Evolutionary conservation across 306 rosid species (phyloP), one percentile per base, ranked within the genome.

Genomic region (Pachyrhizus erosus): DNA sequence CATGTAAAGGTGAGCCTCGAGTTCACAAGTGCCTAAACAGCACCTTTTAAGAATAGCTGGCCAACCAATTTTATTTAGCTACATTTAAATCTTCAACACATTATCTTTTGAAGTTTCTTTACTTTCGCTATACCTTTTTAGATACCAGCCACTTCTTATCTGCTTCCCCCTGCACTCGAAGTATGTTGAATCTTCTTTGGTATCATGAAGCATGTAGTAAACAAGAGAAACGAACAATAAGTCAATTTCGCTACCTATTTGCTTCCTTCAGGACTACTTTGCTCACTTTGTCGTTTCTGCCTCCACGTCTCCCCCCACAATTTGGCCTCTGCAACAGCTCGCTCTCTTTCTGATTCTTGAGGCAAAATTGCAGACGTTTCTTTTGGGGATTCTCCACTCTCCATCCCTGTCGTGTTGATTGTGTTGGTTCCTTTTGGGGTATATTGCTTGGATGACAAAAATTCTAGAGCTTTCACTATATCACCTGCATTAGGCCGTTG

Each of bases 271-370:
- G 84, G 64, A 69, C 62, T 66, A 49, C 10, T 74, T 76, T 80
- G 73, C 33, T 43, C 46, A 66, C 80, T 80, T 72, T 80, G 84
- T 58, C 73, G 27, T 77, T 52, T 86, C 76, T 80, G 86, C 84
- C 89, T 83, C 76, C 84, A 83, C 13, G 82, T 42, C 58, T 88
- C 87, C 26, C 87, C 89, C 89, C 89, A 88, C 9, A 61, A 76
- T 69, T 67, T 88, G 52, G 91, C 89, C 75, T 86, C 91, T 34
- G 89, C 87, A 54, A 88, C 85, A 83, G 89, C 89, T 84, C 75
- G 34, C 70, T 85, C 87, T 69, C 91, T 65, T 7, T 26, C 9
- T 4, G 55, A n/a, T 31, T 64, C 84, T 72, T 60, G 74, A 5
- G 39, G 15, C 24, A 84, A 75, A 68, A 75, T 43, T 7, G 5